Conservation (phyloP, 2,329 filamentous ascomycete species). For the Hypocreales sp. region DNA sequence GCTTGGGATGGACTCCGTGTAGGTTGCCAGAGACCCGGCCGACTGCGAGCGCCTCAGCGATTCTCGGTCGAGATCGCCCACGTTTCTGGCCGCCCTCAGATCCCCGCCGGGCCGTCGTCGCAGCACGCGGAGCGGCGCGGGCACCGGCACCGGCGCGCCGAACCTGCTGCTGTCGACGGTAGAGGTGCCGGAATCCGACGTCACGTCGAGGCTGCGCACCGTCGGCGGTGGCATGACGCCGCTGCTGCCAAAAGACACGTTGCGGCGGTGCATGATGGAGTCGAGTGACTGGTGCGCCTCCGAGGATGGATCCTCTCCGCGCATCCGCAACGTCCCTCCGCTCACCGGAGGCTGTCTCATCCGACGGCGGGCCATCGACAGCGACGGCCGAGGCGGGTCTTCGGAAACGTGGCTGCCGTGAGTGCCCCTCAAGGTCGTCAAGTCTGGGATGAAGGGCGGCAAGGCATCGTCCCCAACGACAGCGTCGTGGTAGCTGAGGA, state of each 20-base stretch:
- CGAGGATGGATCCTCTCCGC: slow-evolving; percentile 30
- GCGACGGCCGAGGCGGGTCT: slow-evolving; percentile 16
- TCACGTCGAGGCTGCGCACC: slow-evolving; percentile 46
- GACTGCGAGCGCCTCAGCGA: slow-evolving; percentile 38
- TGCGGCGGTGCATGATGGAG: slow-evolving; percentile 37
- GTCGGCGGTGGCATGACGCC: slow-evolving; percentile 32
- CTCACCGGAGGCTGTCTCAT: slow-evolving; percentile 12
- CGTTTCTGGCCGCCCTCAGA: slow-evolving; percentile 50
- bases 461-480: slow-evolving; percentile 20
- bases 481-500: slow-evolving; percentile 31
- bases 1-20: slow-evolving; percentile 43
- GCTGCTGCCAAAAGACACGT: slow-evolving; percentile 47
- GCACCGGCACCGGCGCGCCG: slow-evolving; percentile 18
- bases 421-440: slow-evolving; percentile 21
- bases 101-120: slow-evolving; percentile 63
- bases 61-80: slow-evolving; percentile 40
- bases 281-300: slow-evolving; percentile 31
- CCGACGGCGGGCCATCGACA: slow-evolving; percentile 11
- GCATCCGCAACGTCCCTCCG: slow-evolving; percentile 16
- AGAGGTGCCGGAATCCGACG: slow-evolving; percentile 36
- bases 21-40: slow-evolving; percentile 42
- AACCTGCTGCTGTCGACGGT: slow-evolving; percentile 28
- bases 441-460: slow-evolving; percentile 31
- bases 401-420: slow-evolving; percentile 13
- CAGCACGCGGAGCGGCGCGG: slow-evolving; percentile 45